These are phyloP conservation scores for Ophiocordyceps camponoti-rufipedis DNA, from an alignment of 2,329 filamentous ascomycete species.

Conservation along the genomic window DNA sequence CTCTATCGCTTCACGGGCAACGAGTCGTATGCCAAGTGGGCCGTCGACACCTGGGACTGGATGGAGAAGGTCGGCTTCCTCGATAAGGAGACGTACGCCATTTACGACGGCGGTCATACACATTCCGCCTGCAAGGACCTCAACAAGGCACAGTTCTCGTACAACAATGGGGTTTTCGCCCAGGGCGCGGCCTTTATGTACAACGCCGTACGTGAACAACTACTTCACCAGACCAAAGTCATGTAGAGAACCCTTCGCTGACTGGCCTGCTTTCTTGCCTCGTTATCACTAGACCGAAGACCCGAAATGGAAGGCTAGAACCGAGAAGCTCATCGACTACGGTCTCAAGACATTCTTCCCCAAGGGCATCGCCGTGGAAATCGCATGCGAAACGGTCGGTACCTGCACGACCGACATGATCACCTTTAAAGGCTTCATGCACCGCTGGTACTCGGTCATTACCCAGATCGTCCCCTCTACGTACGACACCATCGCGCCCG, in stretches of 20 bases:
- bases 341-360: constrained; percentile 32
- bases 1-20: constrained; percentile 55
- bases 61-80: constrained; percentile 35
- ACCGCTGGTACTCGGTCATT: constrained; percentile 44
- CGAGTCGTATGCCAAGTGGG: constrained; percentile 43
- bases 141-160: constrained; percentile 47
- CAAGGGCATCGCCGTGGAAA: constrained; percentile 43
- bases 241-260: constrained; percentile 17
- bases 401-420: constrained; percentile 53
- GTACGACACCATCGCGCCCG: constrained; percentile 32
- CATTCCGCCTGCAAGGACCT: constrained; percentile 39
- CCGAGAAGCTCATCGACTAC: constrained; percentile 35
- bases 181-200: constrained; percentile 52
- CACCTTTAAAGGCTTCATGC: constrained; percentile 53
- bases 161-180: constrained; percentile 43
- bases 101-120: constrained; percentile 46
- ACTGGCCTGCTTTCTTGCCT: constrained; percentile 17
- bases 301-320: constrained; percentile 32
- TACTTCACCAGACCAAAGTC: neutral
- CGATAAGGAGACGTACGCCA: constrained; percentile 37
- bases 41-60: constrained; percentile 45
- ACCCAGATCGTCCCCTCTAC: constrained; percentile 45
- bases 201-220: constrained; percentile 29
- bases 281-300: constrained; percentile 17
- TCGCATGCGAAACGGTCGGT: constrained; percentile 41